Base-by-base conservation (phyloP, 2,329 filamentous ascomycete species). In the Aspergillus melleus region DNA sequence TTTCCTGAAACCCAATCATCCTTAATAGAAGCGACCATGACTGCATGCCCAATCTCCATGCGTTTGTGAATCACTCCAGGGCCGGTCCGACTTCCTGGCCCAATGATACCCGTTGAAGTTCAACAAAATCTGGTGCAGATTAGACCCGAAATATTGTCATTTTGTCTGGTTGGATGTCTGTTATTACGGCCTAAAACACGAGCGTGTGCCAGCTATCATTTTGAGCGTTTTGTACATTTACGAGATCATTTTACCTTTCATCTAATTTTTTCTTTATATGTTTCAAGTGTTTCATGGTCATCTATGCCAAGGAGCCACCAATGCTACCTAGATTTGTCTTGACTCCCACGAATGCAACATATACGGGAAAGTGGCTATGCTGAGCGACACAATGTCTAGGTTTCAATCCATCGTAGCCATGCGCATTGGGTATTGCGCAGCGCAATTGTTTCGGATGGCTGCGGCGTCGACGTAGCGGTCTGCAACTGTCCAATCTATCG, bases 101-200 rank as follows among this genome's bases (percentile, higher is more conserved):
- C 59, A 61, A 62, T 64, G 64, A 66, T 66, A 66, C 64, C 64
- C 64, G 58, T 61, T 57, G 55, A 65, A 52, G 62, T 55, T 63
- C 55, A 54, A 52, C 47, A 54, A 57, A 54, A 57, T 50, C 51
- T 46, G 46, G 47, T 65, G 49, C 55, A 58, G 46, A 53, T 49
- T 62, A 57, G 49, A 61, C 54, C 52, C 46, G 22, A 39, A 47
- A 24, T 47, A 20, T 24, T 24, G 22, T 5, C 9, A 16, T 47
- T 4, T 24, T 12, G 20, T 24, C 20, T 20, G 19, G 19, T 47
- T 24, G 44, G 44, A 47, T 47, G 19, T 47, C 12, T 47, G 22
- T 47, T 22, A 16, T 47, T 24, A 19, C 20, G 44, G 22, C 20
- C 9, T 47, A 12, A 47, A 24, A 47, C 44, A 47, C 36, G 36